Evolutionary conservation across 768 basidiomycete species (phyloP), one percentile per base, ranked within the genome.

Genomic region (Tricholoma bakamatsutake): DNA sequence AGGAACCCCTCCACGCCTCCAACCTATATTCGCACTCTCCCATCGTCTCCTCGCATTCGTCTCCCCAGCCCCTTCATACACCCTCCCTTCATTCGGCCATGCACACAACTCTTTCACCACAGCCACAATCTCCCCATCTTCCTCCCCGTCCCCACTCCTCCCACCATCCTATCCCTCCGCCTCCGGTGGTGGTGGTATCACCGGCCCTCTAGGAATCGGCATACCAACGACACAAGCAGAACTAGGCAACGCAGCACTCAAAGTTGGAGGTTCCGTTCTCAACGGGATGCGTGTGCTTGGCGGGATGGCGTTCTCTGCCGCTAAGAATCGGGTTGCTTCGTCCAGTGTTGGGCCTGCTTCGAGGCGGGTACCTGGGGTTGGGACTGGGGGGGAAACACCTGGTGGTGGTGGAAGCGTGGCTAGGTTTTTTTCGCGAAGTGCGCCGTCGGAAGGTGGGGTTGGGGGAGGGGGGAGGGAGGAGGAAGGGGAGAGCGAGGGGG

Each of bases 241-340:
- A 45, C 58, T 83, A 1, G 80, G 83, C 12, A 74, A 67, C 55
- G 75, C 82, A 9, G 84, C 85, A 5, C 61, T 80, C 52, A 82
- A 76, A 58, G 79, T 84, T 1, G 84, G 85, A 17, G 84, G 81
- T 31, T 79, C 74, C 24, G 75, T 89, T 10, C 68, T 87, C 55
- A 82, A 76, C 60, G 84, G 85, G 17, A 79, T 88, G 77, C 79
- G 79, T 63, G 78, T 79, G 5, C 64, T 87, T 1, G 82, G 85
- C 1, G 84, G 84, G 15, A 72, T 83, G 61, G 87, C 86, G 1
- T 75, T 78, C 34, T 75, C 74, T 17, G 82, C 81, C 34, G 80
- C 80, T 49, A 69, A 67, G 67, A 40, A 15, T 17, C 61, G 69
- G 5, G 67, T 74, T 8, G 27, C 10, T n/a, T 13, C 45, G 1